These are phyloP conservation scores for Phytophthora rubi DNA, from an alignment of 352 stramenopile species.

Conservation along the genomic window DNA sequence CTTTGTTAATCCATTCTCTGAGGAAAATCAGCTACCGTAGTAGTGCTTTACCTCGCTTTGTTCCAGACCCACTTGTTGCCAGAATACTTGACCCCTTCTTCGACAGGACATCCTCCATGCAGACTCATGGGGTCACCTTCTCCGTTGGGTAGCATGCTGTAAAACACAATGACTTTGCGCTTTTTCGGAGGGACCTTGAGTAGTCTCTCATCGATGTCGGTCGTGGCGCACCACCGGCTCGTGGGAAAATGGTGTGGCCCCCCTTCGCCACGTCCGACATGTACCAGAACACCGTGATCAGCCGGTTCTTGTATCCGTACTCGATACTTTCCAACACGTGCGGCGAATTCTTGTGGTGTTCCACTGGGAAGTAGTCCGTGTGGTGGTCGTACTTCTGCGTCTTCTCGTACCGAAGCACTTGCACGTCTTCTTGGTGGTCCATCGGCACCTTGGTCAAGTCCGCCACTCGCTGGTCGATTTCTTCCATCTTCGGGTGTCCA, in stretches of 20 bases:
- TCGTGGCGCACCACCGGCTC: slow-evolving; percentile 53
- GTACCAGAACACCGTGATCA: slow-evolving; percentile 91
- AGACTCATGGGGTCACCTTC: slow-evolving; percentile 74
- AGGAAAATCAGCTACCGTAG: background rate
- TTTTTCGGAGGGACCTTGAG: slow-evolving; percentile 76
- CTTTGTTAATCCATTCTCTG: background rate
- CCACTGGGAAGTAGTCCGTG: slow-evolving; percentile 66
- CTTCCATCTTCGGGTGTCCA: slow-evolving; percentile 45
- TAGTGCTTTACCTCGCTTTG: slow-evolving; percentile 49
- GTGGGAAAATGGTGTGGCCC: slow-evolving; percentile 83
- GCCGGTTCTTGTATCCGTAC: slow-evolving; percentile 78
- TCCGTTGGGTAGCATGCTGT: slow-evolving; percentile 80
- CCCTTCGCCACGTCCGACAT: slow-evolving; percentile 84
- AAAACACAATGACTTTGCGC: slow-evolving; percentile 86
- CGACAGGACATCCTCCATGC: slow-evolving; percentile 75
- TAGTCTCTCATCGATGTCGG: slow-evolving; percentile 63
- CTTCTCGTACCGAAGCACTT: slow-evolving; percentile 76
- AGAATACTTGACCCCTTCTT: slow-evolving; percentile 80
- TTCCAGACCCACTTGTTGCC: slow-evolving; percentile 90
- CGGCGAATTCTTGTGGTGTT: slow-evolving; percentile 54
- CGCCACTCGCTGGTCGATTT: slow-evolving; percentile 67
- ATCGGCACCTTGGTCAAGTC: slow-evolving; percentile 73
- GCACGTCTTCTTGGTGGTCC: slow-evolving; percentile 70
- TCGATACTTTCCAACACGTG: slow-evolving; percentile 61
- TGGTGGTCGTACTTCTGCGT: slow-evolving; percentile 86